phyloP scores from a whole-genome alignment of 78 protist species.

The Dictyostelium intermedium region DNA sequence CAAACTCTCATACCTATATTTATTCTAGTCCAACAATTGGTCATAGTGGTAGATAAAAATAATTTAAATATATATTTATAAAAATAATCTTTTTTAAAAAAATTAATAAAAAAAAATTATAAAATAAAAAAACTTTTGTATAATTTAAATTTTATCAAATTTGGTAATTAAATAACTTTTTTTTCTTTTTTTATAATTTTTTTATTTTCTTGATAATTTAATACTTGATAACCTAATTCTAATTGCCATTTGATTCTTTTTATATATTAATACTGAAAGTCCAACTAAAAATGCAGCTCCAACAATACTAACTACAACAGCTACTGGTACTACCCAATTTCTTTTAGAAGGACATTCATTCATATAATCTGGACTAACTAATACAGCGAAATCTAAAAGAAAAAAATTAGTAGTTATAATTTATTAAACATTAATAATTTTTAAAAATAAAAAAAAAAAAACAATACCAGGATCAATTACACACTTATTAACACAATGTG shows the following conservation, averaged over 20 bases:
- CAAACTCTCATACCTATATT: slow-evolving; percentile 10
- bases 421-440: background rate
- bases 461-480: background rate
- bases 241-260: background rate
- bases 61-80: background rate
- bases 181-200: background rate
- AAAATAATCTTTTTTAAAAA: background rate
- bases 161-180: background rate
- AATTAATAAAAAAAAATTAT: background rate
- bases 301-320: background rate
- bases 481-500: background rate
- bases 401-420: background rate
- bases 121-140: background rate
- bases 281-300: background rate
- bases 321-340: background rate
- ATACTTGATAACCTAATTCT: background rate
- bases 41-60: slow-evolving; percentile 7
- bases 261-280: background rate
- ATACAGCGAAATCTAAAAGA: background rate
- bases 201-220: background rate
- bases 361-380: background rate
- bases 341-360: background rate
- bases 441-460: too few relatives aligned
- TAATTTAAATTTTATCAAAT: too few relatives aligned
- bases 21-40: slow-evolving; percentile 15